Percentiles rank a stretch among this genome's conserved stretches.
Conservation (phyloP, 164 flowering plant genomes). For the Taxillus chinensis region DNA sequence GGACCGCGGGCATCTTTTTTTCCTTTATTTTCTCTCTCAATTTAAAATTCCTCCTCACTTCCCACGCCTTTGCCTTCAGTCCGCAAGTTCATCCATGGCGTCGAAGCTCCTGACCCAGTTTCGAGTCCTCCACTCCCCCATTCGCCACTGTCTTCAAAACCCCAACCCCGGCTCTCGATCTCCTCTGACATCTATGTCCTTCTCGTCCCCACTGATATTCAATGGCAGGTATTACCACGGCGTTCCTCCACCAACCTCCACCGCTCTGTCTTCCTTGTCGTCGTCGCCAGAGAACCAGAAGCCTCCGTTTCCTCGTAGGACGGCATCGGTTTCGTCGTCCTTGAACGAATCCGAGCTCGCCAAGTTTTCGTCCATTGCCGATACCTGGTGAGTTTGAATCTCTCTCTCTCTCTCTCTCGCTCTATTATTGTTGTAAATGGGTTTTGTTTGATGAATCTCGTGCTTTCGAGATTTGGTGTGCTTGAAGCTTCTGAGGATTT, state of each 20-base stretch:
- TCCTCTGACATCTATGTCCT: neutral
- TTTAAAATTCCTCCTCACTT: too few species aligned
- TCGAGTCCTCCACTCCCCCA: neutral
- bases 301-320: neutral
- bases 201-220: neutral
- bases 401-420: neutral
- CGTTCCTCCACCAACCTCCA: conserved; percentile 8
- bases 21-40: too few species aligned
- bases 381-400: conserved; percentile 47
- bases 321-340: conserved; percentile 34
- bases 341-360: conserved; percentile 55
- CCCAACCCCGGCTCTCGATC: neutral
- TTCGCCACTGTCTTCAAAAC: neutral
- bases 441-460: too few species aligned
- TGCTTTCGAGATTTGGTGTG: neutral
- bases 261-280: conserved; percentile 8
- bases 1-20: too few species aligned
- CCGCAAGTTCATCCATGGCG: neutral
- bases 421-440: neutral
- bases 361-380: conserved; percentile 83
- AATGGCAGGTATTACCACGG: conserved; percentile 10
- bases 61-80: too few species aligned
- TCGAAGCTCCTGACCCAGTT: neutral
- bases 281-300: conserved; percentile 4
- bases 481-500: neutral